These are phyloP conservation scores for Zymoseptoria pseudotritici DNA, from an alignment of 2,329 filamentous ascomycete species.

Conservation along the genomic window DNA sequence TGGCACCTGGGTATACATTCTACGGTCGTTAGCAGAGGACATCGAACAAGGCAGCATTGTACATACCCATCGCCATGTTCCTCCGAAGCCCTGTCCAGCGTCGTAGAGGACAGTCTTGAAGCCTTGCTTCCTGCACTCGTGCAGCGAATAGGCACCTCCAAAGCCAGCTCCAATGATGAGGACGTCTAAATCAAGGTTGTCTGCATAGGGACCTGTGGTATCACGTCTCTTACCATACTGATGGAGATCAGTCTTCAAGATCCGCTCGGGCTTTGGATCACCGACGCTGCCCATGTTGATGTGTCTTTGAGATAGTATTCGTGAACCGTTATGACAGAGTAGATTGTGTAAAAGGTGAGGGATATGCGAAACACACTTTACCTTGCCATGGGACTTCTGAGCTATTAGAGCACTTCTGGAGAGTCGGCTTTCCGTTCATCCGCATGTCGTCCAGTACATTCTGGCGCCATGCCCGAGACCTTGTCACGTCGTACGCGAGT, in stretches of 20 bases:
- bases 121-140: constrained; percentile 33
- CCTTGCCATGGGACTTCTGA: not conserved
- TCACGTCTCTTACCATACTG: constrained; percentile 18
- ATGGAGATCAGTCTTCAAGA: constrained; percentile 21
- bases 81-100: constrained; percentile 27
- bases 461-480: not conserved
- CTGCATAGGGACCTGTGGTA: constrained; percentile 21
- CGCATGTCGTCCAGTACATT: not conserved
- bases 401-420: not conserved
- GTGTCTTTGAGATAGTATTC: not conserved
- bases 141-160: constrained; percentile 36
- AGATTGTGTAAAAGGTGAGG: not conserved
- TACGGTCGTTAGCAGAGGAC: not conserved
- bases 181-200: constrained; percentile 25
- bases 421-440: not conserved
- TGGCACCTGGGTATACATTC: constrained; percentile 34
- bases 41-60: not conserved
- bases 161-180: constrained; percentile 37
- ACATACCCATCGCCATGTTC: constrained; percentile 28
- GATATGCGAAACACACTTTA: not conserved
- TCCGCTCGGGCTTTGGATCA: constrained; percentile 17
- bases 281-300: constrained; percentile 16
- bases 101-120: constrained; percentile 27
- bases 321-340: not conserved
- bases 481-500: not conserved